phyloP scores from a whole-genome alignment of 2,329 filamentous ascomycete species.

The Aspergillus arachidicola region DNA sequence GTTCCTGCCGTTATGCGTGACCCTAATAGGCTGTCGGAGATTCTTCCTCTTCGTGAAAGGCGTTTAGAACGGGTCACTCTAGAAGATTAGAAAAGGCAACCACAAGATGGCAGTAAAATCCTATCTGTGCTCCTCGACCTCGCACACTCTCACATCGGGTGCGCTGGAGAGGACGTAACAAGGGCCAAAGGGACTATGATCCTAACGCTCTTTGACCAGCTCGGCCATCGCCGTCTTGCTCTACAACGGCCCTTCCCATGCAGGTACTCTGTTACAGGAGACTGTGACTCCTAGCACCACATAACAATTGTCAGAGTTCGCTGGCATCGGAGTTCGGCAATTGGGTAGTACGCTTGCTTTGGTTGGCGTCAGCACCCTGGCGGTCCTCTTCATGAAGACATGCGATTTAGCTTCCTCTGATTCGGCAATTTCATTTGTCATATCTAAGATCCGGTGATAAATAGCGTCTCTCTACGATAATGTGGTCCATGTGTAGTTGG shows the following conservation, averaged over 20 bases:
- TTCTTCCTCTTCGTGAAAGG: slow-evolving; percentile 72
- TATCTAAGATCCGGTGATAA: background rate
- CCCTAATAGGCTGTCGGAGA: slow-evolving; percentile 70
- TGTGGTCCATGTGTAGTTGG: background rate
- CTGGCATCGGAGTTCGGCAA: background rate
- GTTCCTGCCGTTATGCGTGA: slow-evolving; percentile 77
- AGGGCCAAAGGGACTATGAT: background rate
- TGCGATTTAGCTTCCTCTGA: background rate
- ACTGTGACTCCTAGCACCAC: background rate
- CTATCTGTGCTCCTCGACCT: background rate
- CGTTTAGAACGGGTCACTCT: slow-evolving; percentile 59
- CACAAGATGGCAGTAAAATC: background rate
- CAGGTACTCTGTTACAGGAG: background rate
- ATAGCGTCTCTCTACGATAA: background rate
- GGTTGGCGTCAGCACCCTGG: background rate
- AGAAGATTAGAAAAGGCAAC: slow-evolving; percentile 7
- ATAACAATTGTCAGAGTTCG: background rate
- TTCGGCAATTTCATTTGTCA: background rate
- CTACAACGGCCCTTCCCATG: background rate
- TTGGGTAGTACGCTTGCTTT: background rate
- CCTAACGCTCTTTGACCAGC: background rate
- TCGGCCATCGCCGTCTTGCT: background rate
- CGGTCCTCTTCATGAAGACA: background rate
- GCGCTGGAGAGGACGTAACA: background rate
- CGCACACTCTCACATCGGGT: background rate